These are phyloP conservation scores for Lophiotrema nucula DNA, from an alignment of 495 filamentous ascomycete species.

Conservation along the genomic window DNA sequence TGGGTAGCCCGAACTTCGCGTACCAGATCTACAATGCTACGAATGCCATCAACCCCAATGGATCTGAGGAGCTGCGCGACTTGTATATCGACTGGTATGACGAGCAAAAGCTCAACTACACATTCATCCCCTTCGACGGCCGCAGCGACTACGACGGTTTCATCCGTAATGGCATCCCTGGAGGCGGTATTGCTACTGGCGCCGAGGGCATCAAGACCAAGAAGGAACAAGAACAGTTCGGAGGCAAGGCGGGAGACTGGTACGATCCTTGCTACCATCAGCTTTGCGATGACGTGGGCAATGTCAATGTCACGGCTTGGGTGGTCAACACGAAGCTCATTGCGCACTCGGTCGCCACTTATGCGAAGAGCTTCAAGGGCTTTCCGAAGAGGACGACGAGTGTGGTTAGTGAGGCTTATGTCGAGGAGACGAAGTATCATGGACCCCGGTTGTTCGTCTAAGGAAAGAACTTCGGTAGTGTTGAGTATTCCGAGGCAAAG, in stretches of 20 bases:
- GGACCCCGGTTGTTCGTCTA: conserved; percentile 21
- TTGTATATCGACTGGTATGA: conserved; percentile 63
- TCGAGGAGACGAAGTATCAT: conserved; percentile 19
- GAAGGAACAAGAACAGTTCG: conserved; percentile 57
- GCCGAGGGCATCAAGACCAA: conserved; percentile 67
- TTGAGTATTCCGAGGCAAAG: neutral
- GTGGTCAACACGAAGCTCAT: conserved; percentile 59
- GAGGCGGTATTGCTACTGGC: conserved; percentile 68
- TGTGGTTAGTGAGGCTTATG: neutral
- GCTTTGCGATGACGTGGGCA: conserved; percentile 57
- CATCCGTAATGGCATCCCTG: conserved; percentile 60
- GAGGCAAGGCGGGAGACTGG: conserved; percentile 58
- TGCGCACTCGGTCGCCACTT: conserved; percentile 65
- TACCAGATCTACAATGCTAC: conserved; percentile 68
- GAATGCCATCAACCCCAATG: conserved; percentile 59
- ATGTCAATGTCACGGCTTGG: conserved; percentile 61
- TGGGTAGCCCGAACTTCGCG: conserved; percentile 71
- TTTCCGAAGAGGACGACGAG: conserved; percentile 36
- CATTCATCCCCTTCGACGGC: conserved; percentile 59
- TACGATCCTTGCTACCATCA: conserved; percentile 67
- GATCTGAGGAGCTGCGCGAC: conserved; percentile 61
- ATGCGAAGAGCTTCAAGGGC: conserved; percentile 54
- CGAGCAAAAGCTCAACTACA: conserved; percentile 45
- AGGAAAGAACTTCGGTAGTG: neutral
- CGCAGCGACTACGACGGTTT: conserved; percentile 72